These are phyloP conservation scores for Ambrosiella xylebori DNA, from an alignment of 2,329 filamentous ascomycete genomes.

Conservation along the genomic window DNA sequence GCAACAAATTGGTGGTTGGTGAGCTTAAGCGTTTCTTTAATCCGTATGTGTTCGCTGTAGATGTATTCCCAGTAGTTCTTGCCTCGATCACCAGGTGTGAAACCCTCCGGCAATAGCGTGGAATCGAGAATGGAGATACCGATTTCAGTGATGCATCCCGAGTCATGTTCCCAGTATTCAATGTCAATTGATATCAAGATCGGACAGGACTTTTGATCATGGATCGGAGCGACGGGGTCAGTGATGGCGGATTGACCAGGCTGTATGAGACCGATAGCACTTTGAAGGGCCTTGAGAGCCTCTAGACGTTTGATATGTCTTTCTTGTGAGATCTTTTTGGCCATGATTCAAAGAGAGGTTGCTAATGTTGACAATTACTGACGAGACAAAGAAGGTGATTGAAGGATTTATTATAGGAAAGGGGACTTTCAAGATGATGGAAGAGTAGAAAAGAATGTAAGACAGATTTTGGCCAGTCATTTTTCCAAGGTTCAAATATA, in stretches of 20 bases:
- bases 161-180: slow-evolving; percentile 58
- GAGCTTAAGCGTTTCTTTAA: slow-evolving; percentile 49
- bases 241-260: background rate
- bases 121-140: slow-evolving; percentile 73
- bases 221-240: background rate
- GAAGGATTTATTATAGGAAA: no score
- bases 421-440: no score
- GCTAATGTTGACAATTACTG: no score
- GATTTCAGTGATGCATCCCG: slow-evolving; percentile 60
- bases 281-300: slow-evolving; percentile 31
- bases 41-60: slow-evolving; percentile 55
- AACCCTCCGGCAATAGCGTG: slow-evolving; percentile 25
- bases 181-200: slow-evolving; percentile 69
- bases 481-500: no score
- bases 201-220: slow-evolving; percentile 1
- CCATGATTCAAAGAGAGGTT: background rate
- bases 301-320: background rate
- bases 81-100: slow-evolving; percentile 44
- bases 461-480: no score
- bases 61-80: slow-evolving; percentile 51
- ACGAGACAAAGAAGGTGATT: background rate
- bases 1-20: slow-evolving; percentile 50
- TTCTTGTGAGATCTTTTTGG: slow-evolving; percentile 1
- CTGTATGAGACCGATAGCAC: background rate
- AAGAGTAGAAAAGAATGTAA: no score